phyloP scores from a whole-genome alignment of 1,284 basidiomycete species.

The Ganoderma lucidum region DNA sequence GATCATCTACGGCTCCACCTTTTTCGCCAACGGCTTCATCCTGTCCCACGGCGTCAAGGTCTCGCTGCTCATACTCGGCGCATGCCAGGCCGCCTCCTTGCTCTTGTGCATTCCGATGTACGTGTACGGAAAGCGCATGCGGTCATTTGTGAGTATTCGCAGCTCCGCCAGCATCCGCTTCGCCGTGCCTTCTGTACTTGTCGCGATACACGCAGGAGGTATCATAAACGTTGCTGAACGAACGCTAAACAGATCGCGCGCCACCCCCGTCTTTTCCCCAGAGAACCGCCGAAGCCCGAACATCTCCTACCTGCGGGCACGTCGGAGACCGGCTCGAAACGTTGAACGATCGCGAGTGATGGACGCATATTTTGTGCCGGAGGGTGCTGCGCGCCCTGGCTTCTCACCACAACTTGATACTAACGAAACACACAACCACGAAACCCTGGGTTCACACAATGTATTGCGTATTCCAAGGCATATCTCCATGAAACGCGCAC shows the following conservation, averaged over 20 bases:
- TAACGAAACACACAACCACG: too few species aligned
- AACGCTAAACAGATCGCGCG: constrained; percentile 7
- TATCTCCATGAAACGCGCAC: too few species aligned
- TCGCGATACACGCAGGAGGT: background rate
- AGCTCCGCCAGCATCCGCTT: too few species aligned
- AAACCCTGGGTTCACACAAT: too few species aligned
- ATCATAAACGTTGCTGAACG: background rate
- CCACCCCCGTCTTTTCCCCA: constrained; percentile 7
- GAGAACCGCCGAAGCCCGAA: background rate
- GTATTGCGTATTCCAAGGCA: too few species aligned
- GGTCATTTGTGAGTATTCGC: constrained; percentile 47
- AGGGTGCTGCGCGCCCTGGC: too few species aligned
- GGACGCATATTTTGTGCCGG: too few species aligned
- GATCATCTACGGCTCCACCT: constrained; percentile 54
- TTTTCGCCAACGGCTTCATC: constrained; percentile 55
- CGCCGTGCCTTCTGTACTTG: background rate
- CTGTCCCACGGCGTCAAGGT: constrained; percentile 45
- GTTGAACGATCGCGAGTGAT: too few species aligned
- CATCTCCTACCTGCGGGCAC: too few species aligned
- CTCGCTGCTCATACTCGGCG: constrained; percentile 49
- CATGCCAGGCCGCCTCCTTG: constrained; percentile 50
- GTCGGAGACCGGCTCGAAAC: too few species aligned
- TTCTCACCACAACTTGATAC: too few species aligned
- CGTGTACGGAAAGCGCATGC: constrained; percentile 49
- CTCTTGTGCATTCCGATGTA: constrained; percentile 50